Base-by-base conservation (phyloP, 352 stramenopile genomes). In the Phytophthora sp. region DNA sequence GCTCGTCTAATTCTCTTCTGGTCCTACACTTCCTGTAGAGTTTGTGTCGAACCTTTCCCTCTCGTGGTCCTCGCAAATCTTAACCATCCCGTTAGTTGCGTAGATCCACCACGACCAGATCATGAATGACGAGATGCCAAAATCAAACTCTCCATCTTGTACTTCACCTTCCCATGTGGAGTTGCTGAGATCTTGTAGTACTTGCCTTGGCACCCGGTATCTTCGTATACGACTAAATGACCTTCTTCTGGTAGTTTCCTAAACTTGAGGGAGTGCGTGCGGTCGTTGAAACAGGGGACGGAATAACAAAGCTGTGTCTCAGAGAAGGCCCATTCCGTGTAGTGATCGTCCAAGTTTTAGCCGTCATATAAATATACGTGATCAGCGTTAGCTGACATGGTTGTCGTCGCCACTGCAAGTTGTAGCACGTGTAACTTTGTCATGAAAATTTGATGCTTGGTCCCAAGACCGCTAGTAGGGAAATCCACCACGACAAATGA, bases 231-330 rank as follows among this genome's bases (percentile, higher is more conserved):
- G 16, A 62, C 60, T 9, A 68, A 45, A 30, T 62, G 51, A 7
- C 51, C 21, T 9, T n/a, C 12, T n/a, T 18, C n/a, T 21, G 52
- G 60, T 7, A 68, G 8, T 11, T 68, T 35, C 20, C 52, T 57
- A 33, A 68, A 68, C 36, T 39, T 23, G 33, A 68, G 24, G 1
- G 42, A 63, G 16, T 44, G 51, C 0, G 51, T 49, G 29, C 60
- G 60, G 60, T 68, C 60, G 21, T 68, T 68, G 33, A 63, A 68
- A 33, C 60, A 68, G 30, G 51, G 60, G 7, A 63, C 35, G 7
- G 60, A 68, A 33, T 63, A 63, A 26, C 60, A 68, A 27, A 33
- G 52, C 42, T 68, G 52, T 2, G 33, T 31, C 9, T 68, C 51
- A 5, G 52, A 54, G n/a, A 68, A 63, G 15, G 29, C 26, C 50